A percentile compares a stretch with the other conserved stretches of the same genome.
Conservation (phyloP, 371 early-diverging fungal species). For the Caulochytrium protostelioides region DNA sequence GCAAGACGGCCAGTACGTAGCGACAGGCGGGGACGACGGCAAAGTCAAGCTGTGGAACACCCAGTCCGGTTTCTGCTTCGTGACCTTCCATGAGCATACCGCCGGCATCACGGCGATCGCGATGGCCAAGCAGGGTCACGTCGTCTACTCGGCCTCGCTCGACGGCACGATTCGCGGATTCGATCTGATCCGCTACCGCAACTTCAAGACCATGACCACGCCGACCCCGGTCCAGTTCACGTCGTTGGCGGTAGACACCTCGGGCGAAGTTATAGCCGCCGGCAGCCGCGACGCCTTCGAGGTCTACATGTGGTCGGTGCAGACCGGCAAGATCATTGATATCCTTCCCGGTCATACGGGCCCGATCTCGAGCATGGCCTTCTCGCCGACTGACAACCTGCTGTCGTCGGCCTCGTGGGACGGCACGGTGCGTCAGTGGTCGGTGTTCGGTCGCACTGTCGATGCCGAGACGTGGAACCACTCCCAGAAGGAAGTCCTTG, state of each 20-base stretch:
- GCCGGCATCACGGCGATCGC: slow-evolving; percentile 61
- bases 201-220: slow-evolving; percentile 88
- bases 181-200: slow-evolving; percentile 87
- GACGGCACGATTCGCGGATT: slow-evolving; percentile 96
- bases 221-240: slow-evolving; percentile 91
- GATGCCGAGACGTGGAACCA: slow-evolving; percentile 51
- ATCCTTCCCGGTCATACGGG: slow-evolving; percentile 83
- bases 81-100: slow-evolving; percentile 85
- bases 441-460: slow-evolving; percentile 64
- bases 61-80: slow-evolving; percentile 82
- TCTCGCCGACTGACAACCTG: slow-evolving; percentile 39
- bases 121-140: slow-evolving; percentile 68
- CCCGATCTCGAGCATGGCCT: slow-evolving; percentile 62
- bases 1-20: slow-evolving; percentile 79
- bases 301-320: slow-evolving; percentile 90
- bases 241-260: slow-evolving; percentile 76
- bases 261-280: slow-evolving; percentile 89
- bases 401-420: slow-evolving; percentile 80
- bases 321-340: slow-evolving; percentile 88
- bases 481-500: slow-evolving; percentile 62
- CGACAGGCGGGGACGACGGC: slow-evolving; percentile 90
- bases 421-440: slow-evolving; percentile 76
- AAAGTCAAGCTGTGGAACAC: slow-evolving; percentile 95
- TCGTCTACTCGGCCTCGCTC: slow-evolving; percentile 76
- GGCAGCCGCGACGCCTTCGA: slow-evolving; percentile 89